These are phyloP conservation scores for Clonostachys rosea DNA, from an alignment of 2,329 filamentous ascomycete genomes.

Conservation along the genomic window DNA sequence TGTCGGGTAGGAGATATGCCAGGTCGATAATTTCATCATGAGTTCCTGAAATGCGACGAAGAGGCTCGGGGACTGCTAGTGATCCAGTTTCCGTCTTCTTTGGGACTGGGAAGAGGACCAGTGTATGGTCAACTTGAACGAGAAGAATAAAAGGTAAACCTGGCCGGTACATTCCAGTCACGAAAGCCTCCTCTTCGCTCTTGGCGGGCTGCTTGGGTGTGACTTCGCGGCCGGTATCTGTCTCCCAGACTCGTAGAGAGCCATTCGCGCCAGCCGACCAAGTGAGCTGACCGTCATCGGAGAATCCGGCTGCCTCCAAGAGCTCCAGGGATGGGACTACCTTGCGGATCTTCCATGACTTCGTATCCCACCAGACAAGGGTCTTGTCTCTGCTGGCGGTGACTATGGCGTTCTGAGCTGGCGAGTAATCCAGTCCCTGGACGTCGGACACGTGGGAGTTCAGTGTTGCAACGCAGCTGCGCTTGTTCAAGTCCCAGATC, in stretches of 20 bases:
- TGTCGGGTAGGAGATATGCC: slow-evolving; percentile 76
- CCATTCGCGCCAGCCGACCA: slow-evolving; percentile 86
- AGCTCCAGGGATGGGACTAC: slow-evolving; percentile 82
- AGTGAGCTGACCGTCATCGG: slow-evolving; percentile 65
- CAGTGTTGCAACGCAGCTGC: slow-evolving; percentile 69
- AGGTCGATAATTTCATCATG: slow-evolving; percentile 98
- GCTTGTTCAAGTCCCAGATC: slow-evolving; percentile 87
- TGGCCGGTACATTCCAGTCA: slow-evolving; percentile 64
- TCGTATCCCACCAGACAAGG: slow-evolving; percentile 84
- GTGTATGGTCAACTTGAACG: slow-evolving; percentile 83
- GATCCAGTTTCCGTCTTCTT: slow-evolving; percentile 27
- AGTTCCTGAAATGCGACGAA: slow-evolving; percentile 85
- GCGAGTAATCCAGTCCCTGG: slow-evolving; percentile 78
- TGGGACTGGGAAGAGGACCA: slow-evolving; percentile 63
- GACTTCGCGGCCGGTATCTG: slow-evolving; percentile 71
- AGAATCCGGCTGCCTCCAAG: slow-evolving; percentile 78
- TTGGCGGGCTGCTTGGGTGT: slow-evolving; percentile 66
- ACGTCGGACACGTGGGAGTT: slow-evolving; percentile 96
- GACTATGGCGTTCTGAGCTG: slow-evolving; percentile 68
- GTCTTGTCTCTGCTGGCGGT: slow-evolving; percentile 92
- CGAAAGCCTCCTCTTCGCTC: slow-evolving; percentile 61
- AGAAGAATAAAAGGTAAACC: slow-evolving; percentile 69
- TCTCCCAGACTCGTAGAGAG: slow-evolving; percentile 78
- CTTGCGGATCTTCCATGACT: slow-evolving; percentile 76
- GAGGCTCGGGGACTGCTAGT: slow-evolving; percentile 39